Percentiles rank a stretch among this genome's conserved stretches.
Conservation (phyloP, 2,329 filamentous ascomycete species). For the Xylariales sp. region DNA sequence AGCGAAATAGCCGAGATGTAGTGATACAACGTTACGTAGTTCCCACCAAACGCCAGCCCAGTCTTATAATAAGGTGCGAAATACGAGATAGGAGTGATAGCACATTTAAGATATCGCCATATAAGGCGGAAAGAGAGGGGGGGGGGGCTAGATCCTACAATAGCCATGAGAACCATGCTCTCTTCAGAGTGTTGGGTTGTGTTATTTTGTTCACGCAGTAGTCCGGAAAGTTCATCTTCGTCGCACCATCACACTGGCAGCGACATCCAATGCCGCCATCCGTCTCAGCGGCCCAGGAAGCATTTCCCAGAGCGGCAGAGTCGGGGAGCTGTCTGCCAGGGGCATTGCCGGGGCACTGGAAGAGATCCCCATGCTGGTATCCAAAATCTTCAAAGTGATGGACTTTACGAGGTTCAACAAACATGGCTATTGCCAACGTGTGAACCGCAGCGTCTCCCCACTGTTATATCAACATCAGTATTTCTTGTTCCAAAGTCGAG, state of each 20-base stretch:
- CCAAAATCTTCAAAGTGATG: constrained; percentile 41
- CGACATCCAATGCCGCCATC: constrained; percentile 35
- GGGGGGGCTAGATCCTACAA: constrained; percentile 14
- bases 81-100: no score
- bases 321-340: constrained; percentile 28
- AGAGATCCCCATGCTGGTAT: constrained; percentile 32
- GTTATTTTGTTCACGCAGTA: constrained; percentile 34
- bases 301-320: constrained; percentile 23
- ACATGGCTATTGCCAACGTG: constrained; percentile 36
- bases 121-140: no score
- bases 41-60: no score
- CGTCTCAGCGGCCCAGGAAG: constrained; percentile 20
- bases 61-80: no score
- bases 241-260: constrained; percentile 32
- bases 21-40: no score
- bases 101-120: no score
- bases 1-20: no score
- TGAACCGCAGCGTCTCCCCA: constrained; percentile 43
- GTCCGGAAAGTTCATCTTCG: constrained; percentile 23
- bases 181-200: constrained; percentile 25
- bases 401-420: constrained; percentile 31
- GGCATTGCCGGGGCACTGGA: constrained; percentile 30
- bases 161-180: constrained; percentile 27
- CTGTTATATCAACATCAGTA: constrained; percentile 12
- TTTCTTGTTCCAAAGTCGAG: background rate